Conservation (phyloP, 768 basidiomycete genomes). For the Termitomyces sp. region DNA sequence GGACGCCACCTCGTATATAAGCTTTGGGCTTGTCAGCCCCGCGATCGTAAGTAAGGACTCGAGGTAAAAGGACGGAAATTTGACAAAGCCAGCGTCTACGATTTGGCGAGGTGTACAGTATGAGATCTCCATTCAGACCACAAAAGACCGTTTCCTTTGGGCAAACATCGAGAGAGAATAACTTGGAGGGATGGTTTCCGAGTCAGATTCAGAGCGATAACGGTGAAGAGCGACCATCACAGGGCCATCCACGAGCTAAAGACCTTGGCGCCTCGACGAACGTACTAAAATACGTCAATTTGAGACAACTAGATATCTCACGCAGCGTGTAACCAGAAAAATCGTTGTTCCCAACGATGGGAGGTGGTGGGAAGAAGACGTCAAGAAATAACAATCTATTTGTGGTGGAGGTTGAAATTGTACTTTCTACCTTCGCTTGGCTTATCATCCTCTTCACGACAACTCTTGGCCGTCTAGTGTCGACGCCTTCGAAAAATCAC, state of each 20-base stretch:
- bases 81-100: neutral
- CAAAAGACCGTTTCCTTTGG: neutral
- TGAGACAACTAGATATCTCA: slow-evolving; percentile 1
- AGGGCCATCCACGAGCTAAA: neutral
- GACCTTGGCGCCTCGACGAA: neutral
- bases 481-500: neutral
- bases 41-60: neutral
- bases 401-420: slow-evolving; percentile 10
- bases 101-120: neutral
- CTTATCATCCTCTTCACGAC: neutral
- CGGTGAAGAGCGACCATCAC: neutral
- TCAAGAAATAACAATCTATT: neutral
- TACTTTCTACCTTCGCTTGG: neutral
- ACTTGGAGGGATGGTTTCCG: neutral
- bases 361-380: slow-evolving; percentile 13
- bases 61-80: neutral
- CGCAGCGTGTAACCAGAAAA: slow-evolving; percentile 4
- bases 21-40: neutral
- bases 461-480: neutral
- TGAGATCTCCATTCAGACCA: neutral
- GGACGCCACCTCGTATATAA: neutral
- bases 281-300: slow-evolving; percentile 3
- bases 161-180: neutral
- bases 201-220: neutral
- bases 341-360: slow-evolving; percentile 13